Percentiles rank a stretch among this genome's conserved stretches.
phyloP scores from a whole-genome alignment of 2,329 filamentous ascomycete genomes.

The Hirsutella minnesotensis region DNA sequence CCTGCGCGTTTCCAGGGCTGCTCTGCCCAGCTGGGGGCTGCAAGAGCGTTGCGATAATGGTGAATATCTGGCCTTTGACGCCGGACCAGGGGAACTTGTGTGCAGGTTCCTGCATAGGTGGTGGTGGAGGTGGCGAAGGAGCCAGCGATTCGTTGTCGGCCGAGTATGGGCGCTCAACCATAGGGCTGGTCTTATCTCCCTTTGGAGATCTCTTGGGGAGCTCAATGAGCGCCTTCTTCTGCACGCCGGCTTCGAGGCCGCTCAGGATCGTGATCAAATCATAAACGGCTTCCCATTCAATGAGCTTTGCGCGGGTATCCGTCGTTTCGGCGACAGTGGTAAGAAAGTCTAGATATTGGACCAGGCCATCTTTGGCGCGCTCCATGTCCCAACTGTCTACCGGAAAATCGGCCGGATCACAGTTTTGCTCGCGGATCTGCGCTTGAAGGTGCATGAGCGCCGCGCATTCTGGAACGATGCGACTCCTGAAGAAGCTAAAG shows the following conservation, averaged over 20 bases:
- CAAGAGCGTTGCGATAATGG: slow-evolving; percentile 78
- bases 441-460: slow-evolving; percentile 91
- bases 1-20: slow-evolving; percentile 55
- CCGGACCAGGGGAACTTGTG: slow-evolving; percentile 57
- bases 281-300: slow-evolving; percentile 84
- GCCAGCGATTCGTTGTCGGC: slow-evolving; percentile 15
- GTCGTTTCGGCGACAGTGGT: slow-evolving; percentile 78
- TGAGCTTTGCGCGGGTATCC: slow-evolving; percentile 71
- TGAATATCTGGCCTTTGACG: slow-evolving; percentile 84
- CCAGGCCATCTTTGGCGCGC: slow-evolving; percentile 85
- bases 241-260: slow-evolving; percentile 77
- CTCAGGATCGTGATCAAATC: slow-evolving; percentile 80
- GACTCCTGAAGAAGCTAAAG: slow-evolving; percentile 82
- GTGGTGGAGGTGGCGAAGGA: slow-evolving; percentile 26
- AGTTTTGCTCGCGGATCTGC: slow-evolving; percentile 67
- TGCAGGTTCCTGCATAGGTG: slow-evolving; percentile 47
- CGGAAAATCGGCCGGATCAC: slow-evolving; percentile 77
- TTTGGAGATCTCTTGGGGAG: slow-evolving; percentile 18
- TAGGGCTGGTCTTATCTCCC: slow-evolving; percentile 13
- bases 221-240: slow-evolving; percentile 60
- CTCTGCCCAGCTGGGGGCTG: slow-evolving; percentile 61
- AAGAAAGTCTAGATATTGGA: slow-evolving; percentile 89
- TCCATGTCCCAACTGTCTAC: slow-evolving; percentile 98
- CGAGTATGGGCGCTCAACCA: slow-evolving; percentile 55
- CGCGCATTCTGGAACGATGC: slow-evolving; percentile 87